phyloP scores from a whole-genome alignment of 768 basidiomycete species.

The Tricholoma hemisulphureum region DNA sequence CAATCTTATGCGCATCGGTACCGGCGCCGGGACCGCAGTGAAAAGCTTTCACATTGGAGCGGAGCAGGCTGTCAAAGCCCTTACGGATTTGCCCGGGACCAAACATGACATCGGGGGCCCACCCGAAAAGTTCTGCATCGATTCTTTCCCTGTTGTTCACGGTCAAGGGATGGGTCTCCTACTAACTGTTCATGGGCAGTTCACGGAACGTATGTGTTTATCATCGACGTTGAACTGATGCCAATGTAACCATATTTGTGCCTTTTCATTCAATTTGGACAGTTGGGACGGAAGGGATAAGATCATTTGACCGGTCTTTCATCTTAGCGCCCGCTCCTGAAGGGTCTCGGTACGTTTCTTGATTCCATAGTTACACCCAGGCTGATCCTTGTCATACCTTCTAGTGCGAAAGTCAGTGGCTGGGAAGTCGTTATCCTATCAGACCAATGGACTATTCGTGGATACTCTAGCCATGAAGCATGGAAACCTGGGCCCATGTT shows the following conservation, averaged over 20 bases:
- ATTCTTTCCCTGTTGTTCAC: conserved; percentile 75
- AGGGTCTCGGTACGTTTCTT: conserved; percentile 71
- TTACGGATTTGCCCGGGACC: conserved; percentile 69
- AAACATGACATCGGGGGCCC: conserved; percentile 79
- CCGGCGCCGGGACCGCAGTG: conserved; percentile 59
- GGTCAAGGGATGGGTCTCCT: conserved; percentile 64
- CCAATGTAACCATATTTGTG: conserved; percentile 5
- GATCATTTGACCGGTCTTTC: conserved; percentile 94
- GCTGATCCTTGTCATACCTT: neutral
- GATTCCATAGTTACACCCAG: neutral
- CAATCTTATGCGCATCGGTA: conserved; percentile 69
- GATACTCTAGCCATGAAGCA: conserved; percentile 79
- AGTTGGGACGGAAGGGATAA: conserved; percentile 61
- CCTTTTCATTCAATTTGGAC: conserved; percentile 5
- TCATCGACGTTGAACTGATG: neutral
- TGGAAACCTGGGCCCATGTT: conserved; percentile 76
- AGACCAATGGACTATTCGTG: conserved; percentile 80
- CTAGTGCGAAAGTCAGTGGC: conserved; percentile 72
- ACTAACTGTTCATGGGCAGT: conserved; percentile 84
- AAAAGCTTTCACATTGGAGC: conserved; percentile 71
- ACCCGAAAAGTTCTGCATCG: conserved; percentile 81
- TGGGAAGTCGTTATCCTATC: conserved; percentile 92
- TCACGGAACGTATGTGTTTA: conserved; percentile 72
- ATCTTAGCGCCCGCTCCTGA: conserved; percentile 78
- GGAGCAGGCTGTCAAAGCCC: conserved; percentile 58